Percentiles rank a stretch among this genome's conserved stretches.
Evolutionary conservation across 108 stramenopile species (phyloP).

Genomic region (Nitzschia sp.): DNA sequence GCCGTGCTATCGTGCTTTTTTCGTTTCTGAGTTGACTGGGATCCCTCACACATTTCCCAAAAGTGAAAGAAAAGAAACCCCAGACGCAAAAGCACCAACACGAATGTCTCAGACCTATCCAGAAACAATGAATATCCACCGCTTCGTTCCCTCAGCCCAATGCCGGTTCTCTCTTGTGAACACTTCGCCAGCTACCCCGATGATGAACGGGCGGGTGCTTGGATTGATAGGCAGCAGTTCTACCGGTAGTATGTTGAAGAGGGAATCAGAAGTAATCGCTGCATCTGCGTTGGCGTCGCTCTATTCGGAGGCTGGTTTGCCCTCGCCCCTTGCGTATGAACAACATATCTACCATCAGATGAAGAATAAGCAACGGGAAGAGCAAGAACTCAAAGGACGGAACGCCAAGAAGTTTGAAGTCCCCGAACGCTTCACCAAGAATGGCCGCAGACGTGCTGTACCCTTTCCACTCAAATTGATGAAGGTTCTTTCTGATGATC

Average conservation of each 20-base stretch:
- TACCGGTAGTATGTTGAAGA: not conserved
- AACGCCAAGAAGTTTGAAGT: conserved; percentile 38
- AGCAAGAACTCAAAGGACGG: too few species aligned
- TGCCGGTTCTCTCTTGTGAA: not conserved
- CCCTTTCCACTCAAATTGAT: conserved; percentile 55
- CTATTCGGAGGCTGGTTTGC: too few species aligned
- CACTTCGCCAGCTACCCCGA: not conserved
- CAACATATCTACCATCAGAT: too few species aligned
- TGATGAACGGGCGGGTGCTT: not conserved
- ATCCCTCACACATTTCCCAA: not conserved
- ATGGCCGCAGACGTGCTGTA: conserved; percentile 42
- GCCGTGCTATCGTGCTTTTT: not conserved
- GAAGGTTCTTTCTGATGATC: conserved; percentile 40
- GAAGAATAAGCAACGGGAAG: too few species aligned
- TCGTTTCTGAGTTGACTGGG: not conserved
- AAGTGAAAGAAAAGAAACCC: not conserved
- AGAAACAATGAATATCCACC: too few species aligned
- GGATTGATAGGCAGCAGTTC: not conserved
- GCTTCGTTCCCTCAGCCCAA: not conserved
- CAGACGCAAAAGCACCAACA: not conserved
- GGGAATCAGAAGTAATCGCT: not conserved
- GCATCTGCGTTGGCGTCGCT: not conserved
- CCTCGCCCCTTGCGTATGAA: too few species aligned
- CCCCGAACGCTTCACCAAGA: conserved; percentile 47
- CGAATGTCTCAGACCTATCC: too few species aligned